Base-by-base conservation (phyloP, 2,329 filamentous ascomycete genomes). In the Aspergillus carbonarius region DNA sequence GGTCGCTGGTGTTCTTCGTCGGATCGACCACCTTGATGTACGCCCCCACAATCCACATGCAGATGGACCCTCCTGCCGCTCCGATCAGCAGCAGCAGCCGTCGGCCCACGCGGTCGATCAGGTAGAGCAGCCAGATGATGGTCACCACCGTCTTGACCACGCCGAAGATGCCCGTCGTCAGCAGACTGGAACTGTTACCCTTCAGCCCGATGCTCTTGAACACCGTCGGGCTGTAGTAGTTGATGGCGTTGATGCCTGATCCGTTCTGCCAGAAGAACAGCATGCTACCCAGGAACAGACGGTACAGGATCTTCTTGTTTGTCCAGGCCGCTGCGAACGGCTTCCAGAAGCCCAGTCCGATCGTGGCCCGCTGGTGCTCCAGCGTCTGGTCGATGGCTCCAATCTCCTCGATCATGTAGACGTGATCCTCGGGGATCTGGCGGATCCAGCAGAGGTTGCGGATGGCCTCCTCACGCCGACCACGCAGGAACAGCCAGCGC, bases 201-300 rank as follows among this genome's bases (percentile, higher is more conserved):
- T 74, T 81, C 13, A 90, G 77, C 13, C 88, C 87, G 40, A 90
- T 83, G 12, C 81, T 83, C 60, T 82, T 82, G 79, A 92, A 91
- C 9, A 91, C 83, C 0, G 84, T 88, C 0, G 88, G 88, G 1
- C 79, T 82, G 74, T 88, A 91, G 76, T 91, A 92, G 78, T 91
- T 92, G 77, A 90, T 88, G 18, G 89, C 88, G 65, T 92, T 92
- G 77, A 92, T 92, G 2, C 89, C 89, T 3, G 79, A 82, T 51
- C 87, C 87, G 66, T 93, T 93, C 74, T 93, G 90, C 82, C 87
- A 92, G 54, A 93, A 78, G 79, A 93, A 93, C 18, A 93, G 81
- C 68, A 90, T 83, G 56, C 84, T 83, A 48, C 90, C 90, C 10
- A 93, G 81, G 71, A 91, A 84, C 75, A 93, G 87, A 42, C 90